Conservation (phyloP, 208 protist species). For the Acanthamoeba sp. region DNA sequence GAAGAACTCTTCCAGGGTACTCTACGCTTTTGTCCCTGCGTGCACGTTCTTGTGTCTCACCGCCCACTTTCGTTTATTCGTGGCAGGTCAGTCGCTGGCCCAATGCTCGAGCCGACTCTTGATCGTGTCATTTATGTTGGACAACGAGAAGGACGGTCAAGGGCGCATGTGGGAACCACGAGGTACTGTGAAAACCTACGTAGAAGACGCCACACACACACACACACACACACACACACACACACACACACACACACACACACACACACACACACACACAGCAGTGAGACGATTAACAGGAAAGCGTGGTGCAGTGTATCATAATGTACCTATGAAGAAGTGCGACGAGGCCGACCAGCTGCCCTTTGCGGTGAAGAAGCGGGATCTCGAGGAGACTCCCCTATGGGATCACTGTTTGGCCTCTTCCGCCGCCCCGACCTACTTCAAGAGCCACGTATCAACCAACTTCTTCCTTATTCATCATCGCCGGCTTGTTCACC, state of each 20-base stretch:
- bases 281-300: too few species aligned
- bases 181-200: constrained; percentile 5
- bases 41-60: too few species aligned
- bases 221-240: too few species aligned
- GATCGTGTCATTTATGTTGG: constrained; percentile 31
- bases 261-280: too few species aligned
- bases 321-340: constrained; percentile 68
- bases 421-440: constrained; percentile 45
- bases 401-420: constrained; percentile 48
- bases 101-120: neutral
- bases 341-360: neutral
- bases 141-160: constrained; percentile 54
- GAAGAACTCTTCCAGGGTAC: constrained; percentile 52
- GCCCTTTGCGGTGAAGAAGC: constrained; percentile 36
- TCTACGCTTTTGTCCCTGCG: too few species aligned
- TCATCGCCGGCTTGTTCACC: too few species aligned
- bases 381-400: constrained; percentile 25
- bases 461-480: too few species aligned
- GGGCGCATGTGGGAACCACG: constrained; percentile 49
- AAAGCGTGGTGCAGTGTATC: constrained; percentile 49
- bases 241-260: too few species aligned
- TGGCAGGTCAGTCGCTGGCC: constrained; percentile 17
- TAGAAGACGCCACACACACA: neutral
- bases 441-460: constrained; percentile 60
- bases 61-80: neutral